These are phyloP conservation scores for Fusarium scirpi DNA, from an alignment of 2,329 filamentous ascomycete species.

Conservation along the genomic window DNA sequence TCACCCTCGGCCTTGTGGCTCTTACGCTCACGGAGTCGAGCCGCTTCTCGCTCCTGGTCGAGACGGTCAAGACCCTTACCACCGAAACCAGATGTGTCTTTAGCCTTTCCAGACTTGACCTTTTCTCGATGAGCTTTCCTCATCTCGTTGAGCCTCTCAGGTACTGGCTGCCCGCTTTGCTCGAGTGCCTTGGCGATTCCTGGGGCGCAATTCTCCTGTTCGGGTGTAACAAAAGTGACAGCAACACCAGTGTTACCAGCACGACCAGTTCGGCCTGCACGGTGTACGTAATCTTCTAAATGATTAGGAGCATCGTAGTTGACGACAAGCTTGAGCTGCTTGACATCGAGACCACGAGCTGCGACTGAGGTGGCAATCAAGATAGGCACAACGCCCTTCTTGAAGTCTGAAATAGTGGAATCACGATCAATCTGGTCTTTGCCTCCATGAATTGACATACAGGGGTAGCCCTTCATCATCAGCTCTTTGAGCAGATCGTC, in stretches of 20 bases:
- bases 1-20: slow-evolving; percentile 90
- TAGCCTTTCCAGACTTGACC: slow-evolving; percentile 91
- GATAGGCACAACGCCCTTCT: slow-evolving; percentile 88
- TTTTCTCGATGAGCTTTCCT: slow-evolving; percentile 84
- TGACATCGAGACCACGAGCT: slow-evolving; percentile 93
- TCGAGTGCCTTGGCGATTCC: slow-evolving; percentile 93
- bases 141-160: slow-evolving; percentile 75
- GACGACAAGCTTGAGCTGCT: slow-evolving; percentile 93
- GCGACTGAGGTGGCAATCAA: slow-evolving; percentile 96
- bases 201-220: slow-evolving; percentile 90
- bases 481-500: slow-evolving; percentile 83
- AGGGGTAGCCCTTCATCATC: slow-evolving; percentile 86
- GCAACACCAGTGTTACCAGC: slow-evolving; percentile 95
- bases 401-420: slow-evolving; percentile 93
- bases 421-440: slow-evolving; percentile 95
- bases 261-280: slow-evolving; percentile 91
- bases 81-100: slow-evolving; percentile 89
- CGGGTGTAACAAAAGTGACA: slow-evolving; percentile 91
- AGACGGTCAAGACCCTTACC: slow-evolving; percentile 93
- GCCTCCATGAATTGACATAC: slow-evolving; percentile 93
- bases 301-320: slow-evolving; percentile 97
- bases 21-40: slow-evolving; percentile 86
- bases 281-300: slow-evolving; percentile 95
- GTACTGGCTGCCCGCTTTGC: slow-evolving; percentile 87
- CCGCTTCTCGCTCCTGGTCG: slow-evolving; percentile 89